phyloP scores from a whole-genome alignment of 2,329 filamentous ascomycete genomes.

The Juglanconis sp. region DNA sequence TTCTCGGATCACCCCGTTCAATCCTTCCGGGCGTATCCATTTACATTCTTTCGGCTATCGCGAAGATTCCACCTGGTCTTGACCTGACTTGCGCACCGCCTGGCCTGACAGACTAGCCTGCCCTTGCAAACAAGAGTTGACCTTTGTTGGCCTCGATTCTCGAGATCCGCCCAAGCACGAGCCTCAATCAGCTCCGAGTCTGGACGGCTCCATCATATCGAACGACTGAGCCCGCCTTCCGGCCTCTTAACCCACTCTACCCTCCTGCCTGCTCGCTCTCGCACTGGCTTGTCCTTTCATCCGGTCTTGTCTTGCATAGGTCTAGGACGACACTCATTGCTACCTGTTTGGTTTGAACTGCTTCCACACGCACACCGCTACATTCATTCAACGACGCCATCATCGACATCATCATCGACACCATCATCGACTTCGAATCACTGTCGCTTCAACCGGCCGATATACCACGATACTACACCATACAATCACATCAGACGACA shows the following conservation, averaged over 20 bases:
- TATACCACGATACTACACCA: not conserved
- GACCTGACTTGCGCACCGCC: conserved; percentile 7
- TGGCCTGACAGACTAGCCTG: conserved; percentile 15
- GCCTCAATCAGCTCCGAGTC: conserved; percentile 5
- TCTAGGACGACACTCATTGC: conserved; percentile 35
- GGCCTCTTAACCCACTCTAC: not conserved
- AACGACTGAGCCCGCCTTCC: conserved; percentile 16
- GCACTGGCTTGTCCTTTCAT: conserved; percentile 17
- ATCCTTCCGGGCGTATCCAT: conserved; percentile 47
- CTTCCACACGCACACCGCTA: conserved; percentile 1
- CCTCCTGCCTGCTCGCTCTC: not conserved
- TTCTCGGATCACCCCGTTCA: conserved; percentile 44
- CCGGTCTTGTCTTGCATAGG: conserved; percentile 18
- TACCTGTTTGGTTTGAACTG: conserved; percentile 18
- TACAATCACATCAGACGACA: not conserved
- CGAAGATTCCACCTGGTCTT: conserved; percentile 20
- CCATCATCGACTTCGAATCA: conserved; percentile 5
- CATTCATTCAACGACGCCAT: conserved; percentile 4
- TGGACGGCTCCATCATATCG: conserved; percentile 7
- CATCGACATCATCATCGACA: conserved; percentile 2
- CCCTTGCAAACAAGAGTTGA: conserved; percentile 5
- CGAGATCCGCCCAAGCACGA: conserved; percentile 8
- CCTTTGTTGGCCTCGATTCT: conserved; percentile 8
- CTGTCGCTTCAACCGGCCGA: conserved; percentile 4
- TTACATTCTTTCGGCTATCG: conserved; percentile 37